Evolutionary conservation across 2,329 filamentous ascomycete genomes (phyloP).

Genomic region (Emericellopsis atlantica): DNA sequence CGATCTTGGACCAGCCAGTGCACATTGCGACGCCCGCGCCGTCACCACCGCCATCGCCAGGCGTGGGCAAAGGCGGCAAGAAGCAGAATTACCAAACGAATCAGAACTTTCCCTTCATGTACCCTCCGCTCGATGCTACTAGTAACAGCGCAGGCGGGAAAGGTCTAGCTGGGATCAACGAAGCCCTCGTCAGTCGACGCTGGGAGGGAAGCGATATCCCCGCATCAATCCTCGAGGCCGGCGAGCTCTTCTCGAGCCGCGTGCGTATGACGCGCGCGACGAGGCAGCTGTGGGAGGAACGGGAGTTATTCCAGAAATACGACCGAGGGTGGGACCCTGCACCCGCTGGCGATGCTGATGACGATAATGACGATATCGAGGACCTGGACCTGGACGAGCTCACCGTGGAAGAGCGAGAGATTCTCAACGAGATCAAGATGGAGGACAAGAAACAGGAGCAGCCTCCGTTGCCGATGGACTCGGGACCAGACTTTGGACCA

Average conservation of each 20-base stretch:
- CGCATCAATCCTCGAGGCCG: conserved; percentile 87
- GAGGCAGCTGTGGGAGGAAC: conserved; percentile 87
- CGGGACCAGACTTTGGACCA: conserved; percentile 32
- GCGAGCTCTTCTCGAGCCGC: conserved; percentile 77
- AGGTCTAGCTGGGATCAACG: conserved; percentile 68
- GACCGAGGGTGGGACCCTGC: conserved; percentile 73
- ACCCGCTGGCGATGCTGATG: conserved; percentile 25
- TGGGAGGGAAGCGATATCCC: conserved; percentile 95
- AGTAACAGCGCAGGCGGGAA: conserved; percentile 89
- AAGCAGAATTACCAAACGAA: conserved; percentile 99
- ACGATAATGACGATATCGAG: conserved; percentile 30
- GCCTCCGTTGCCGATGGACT: conserved; percentile 7
- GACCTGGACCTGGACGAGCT: conserved; percentile 33
- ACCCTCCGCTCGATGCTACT: conserved; percentile 78
- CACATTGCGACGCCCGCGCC: conserved; percentile 98
- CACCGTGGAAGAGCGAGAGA: conserved; percentile 24
- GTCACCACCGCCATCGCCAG: conserved; percentile 85
- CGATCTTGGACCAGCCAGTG: conserved; percentile 88
- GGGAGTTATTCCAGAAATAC: conserved; percentile 81
- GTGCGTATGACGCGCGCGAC: conserved; percentile 88
- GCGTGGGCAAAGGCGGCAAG: conserved; percentile 81
- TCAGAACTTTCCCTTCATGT: conserved; percentile 96
- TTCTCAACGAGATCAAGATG: conserved; percentile 26
- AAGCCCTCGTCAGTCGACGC: conserved; percentile 64
- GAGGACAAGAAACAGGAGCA: conserved; percentile 18